phyloP scores from a whole-genome alignment of 495 filamentous ascomycete genomes.

The Saxophila tyrrhenica region DNA sequence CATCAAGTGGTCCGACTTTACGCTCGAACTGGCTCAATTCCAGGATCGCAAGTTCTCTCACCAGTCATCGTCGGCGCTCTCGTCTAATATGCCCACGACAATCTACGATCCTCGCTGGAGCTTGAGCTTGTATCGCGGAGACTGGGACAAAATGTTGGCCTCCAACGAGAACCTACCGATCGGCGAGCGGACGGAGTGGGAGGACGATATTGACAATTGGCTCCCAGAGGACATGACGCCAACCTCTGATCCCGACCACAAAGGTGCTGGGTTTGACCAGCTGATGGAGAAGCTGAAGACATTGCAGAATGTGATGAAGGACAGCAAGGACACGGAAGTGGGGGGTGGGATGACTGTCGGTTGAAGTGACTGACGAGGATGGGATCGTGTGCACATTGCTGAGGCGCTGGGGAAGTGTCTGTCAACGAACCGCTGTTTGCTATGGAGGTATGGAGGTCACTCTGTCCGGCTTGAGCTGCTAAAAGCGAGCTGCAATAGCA shows the following conservation, averaged over 20 bases:
- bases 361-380: too few species aligned
- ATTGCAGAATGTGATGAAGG: conserved; percentile 9
- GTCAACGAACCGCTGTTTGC: too few species aligned
- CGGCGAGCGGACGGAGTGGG: conserved; percentile 12
- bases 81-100: not conserved
- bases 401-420: too few species aligned
- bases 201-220: conserved; percentile 8
- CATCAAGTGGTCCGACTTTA: conserved; percentile 11
- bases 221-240: conserved; percentile 13
- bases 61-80: not conserved
- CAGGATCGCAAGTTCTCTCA: conserved; percentile 6
- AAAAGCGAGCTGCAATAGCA: too few species aligned
- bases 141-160: conserved; percentile 15
- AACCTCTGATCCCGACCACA: not conserved
- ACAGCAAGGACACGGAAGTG: conserved; percentile 3
- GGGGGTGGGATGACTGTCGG: conserved; percentile 8
- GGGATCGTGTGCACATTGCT: too few species aligned
- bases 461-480: too few species aligned
- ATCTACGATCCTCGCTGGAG: conserved; percentile 21
- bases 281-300: conserved; percentile 16
- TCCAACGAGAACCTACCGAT: conserved; percentile 13
- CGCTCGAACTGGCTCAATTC: conserved; percentile 16
- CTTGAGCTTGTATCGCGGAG: conserved; percentile 11
- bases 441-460: too few species aligned
- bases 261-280: conserved; percentile 5